Conservation (phyloP, 2,329 filamentous ascomycete species). For the Penicillium palitans region DNA sequence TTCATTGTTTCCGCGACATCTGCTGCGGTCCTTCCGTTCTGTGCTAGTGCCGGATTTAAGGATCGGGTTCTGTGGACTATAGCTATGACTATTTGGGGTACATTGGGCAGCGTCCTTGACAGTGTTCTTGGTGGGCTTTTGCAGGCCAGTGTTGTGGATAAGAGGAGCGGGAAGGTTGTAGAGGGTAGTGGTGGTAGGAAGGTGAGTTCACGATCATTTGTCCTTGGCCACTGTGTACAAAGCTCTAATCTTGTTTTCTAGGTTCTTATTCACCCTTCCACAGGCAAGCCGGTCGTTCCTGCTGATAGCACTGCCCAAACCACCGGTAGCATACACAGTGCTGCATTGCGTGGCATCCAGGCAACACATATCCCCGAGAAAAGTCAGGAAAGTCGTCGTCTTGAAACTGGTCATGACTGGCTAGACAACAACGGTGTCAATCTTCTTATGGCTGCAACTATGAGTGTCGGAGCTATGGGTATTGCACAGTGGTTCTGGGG, state of each 20-base stretch:
- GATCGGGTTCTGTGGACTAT: constrained; percentile 52
- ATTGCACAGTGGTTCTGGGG: constrained; percentile 43
- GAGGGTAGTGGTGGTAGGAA: constrained; percentile 76
- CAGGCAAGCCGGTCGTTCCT: constrained; percentile 18
- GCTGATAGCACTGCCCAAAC: constrained; percentile 14
- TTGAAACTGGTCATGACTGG: constrained; percentile 69
- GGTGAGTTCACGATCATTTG: constrained; percentile 39
- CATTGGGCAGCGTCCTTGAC: constrained; percentile 79
- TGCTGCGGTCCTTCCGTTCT: constrained; percentile 69
- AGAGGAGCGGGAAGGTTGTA: constrained; percentile 79
- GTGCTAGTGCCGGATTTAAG: constrained; percentile 54
- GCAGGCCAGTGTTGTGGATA: constrained; percentile 83
- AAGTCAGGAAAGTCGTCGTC: constrained; percentile 59
- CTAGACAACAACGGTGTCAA: constrained; percentile 97
- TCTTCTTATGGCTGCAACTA: constrained; percentile 79
- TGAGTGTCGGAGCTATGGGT: constrained; percentile 77
- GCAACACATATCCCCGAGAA: constrained; percentile 21
- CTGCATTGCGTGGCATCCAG: constrained; percentile 26
- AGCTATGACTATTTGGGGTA: constrained; percentile 68
- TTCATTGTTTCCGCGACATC: constrained; percentile 68
- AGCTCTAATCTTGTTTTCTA: constrained; percentile 14
- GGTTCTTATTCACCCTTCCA: constrained; percentile 41
- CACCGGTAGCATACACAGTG: constrained; percentile 30
- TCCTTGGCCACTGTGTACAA: background rate
- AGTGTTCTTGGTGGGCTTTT: constrained; percentile 81